phyloP scores from a whole-genome alignment of 345 rosid genomes.

The Abelmoschus esculentus region DNA sequence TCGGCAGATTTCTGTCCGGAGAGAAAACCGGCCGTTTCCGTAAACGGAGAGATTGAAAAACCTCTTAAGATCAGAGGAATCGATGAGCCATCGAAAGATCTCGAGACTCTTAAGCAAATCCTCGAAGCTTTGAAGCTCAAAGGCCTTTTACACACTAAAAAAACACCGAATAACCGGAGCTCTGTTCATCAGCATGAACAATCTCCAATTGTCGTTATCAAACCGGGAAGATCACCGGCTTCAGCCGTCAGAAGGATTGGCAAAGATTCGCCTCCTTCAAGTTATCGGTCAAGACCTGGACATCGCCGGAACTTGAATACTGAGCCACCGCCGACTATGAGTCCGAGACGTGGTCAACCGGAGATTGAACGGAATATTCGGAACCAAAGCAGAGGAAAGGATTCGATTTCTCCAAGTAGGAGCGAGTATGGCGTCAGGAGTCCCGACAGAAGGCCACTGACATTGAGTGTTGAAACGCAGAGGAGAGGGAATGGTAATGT shows the following conservation, averaged over 20 bases:
- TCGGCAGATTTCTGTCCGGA: conserved; percentile 84
- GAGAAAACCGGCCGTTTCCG: conserved; percentile 37
- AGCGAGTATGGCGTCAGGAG: conserved; percentile 39
- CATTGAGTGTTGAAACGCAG: conserved; percentile 31
- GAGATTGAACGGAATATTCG: conserved; percentile 28
- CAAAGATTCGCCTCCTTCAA: conserved; percentile 28
- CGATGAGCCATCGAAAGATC: conserved; percentile 70
- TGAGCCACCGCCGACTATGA: conserved; percentile 28
- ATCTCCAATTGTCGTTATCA: conserved; percentile 47
- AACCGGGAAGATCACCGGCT: conserved; percentile 28
- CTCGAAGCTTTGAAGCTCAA: conserved; percentile 83
- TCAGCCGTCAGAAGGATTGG: conserved; percentile 18
- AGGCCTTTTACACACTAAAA: conserved; percentile 69
- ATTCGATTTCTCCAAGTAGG: conserved; percentile 29
- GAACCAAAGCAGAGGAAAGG: conserved; percentile 34
- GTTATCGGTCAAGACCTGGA: conserved; percentile 31
- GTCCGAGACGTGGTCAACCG: conserved; percentile 35
- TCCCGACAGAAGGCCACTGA: conserved; percentile 40
- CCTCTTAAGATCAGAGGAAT: conserved; percentile 54
- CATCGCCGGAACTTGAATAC: conserved; percentile 24
- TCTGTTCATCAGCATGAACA: conserved; percentile 37
- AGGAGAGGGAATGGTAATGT: conserved; percentile 27
- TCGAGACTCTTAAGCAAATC: conserved; percentile 75
- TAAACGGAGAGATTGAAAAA: conserved; percentile 56
- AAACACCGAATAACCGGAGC: conserved; percentile 30